Evolutionary conservation across 1,139 yeast genomes (phyloP).

Genomic region (Saccharomycopsis phalli): DNA sequence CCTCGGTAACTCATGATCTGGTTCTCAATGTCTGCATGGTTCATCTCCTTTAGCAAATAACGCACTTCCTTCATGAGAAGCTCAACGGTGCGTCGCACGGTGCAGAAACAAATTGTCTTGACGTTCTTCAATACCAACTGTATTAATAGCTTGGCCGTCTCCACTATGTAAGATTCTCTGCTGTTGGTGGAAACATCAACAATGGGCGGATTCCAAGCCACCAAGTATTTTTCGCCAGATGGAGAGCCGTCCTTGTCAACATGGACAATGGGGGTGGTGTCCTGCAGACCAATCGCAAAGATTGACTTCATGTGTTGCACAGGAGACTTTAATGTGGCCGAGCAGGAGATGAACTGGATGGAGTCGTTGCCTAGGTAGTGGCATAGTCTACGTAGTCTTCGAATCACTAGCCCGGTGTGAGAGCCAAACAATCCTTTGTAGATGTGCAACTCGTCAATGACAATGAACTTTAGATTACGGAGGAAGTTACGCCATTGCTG

Average conservation of each 20-base stretch:
- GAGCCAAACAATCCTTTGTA: constrained; percentile 90
- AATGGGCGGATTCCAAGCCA: constrained; percentile 79
- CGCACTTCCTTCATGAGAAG: constrained; percentile 76
- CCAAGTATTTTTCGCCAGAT: constrained; percentile 59
- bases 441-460: constrained; percentile 84
- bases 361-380: constrained; percentile 40
- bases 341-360: constrained; percentile 72
- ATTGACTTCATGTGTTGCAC: constrained; percentile 57
- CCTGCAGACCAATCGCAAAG: constrained; percentile 44
- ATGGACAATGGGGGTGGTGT: constrained; percentile 35
- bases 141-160: constrained; percentile 65
- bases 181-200: constrained; percentile 36
- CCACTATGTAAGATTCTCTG: constrained; percentile 63
- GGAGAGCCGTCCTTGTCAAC: constrained; percentile 83
- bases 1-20: constrained; percentile 92
- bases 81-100: constrained; percentile 80
- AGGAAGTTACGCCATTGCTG: constrained; percentile 67
- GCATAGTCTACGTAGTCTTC: constrained; percentile 62
- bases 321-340: constrained; percentile 84
- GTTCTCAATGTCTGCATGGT: constrained; percentile 38
- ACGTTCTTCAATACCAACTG: constrained; percentile 54
- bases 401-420: constrained; percentile 77
- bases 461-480: constrained; percentile 55
- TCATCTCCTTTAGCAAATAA: constrained; percentile 35
- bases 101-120: constrained; percentile 87